Conservation (phyloP, 352 stramenopile species). For the Phytopythium cucurbitacearum region DNA sequence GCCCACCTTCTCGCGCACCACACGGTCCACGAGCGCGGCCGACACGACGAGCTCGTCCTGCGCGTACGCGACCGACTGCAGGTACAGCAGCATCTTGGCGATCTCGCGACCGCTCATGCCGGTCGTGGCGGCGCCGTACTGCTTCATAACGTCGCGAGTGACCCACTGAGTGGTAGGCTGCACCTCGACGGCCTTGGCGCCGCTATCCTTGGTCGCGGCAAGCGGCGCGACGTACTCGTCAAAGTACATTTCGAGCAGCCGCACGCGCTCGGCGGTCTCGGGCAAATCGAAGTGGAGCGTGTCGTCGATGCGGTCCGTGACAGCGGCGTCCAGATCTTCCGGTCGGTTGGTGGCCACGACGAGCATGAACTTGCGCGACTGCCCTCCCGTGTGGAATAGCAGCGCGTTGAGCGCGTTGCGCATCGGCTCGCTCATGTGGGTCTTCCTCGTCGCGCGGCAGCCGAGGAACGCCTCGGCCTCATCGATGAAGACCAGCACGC, state of each 20-base stretch:
- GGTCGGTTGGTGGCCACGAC: conserved; percentile 85
- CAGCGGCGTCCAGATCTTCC: conserved; percentile 68
- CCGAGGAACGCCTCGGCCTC: conserved; percentile 83
- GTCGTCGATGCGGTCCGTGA: conserved; percentile 83
- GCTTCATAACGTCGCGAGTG: conserved; percentile 22
- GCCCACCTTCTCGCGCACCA: conserved; percentile 67
- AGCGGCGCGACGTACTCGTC: conserved; percentile 47
- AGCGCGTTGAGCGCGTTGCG: conserved; percentile 80
- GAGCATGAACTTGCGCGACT: conserved; percentile 73
- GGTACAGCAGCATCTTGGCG: conserved; percentile 83
- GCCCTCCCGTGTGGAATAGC: conserved; percentile 73
- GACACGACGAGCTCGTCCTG: conserved; percentile 58
- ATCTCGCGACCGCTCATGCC: conserved; percentile 86
- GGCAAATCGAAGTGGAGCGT: conserved; percentile 78
- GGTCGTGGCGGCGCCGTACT: conserved; percentile 53
- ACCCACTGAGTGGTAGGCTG: not conserved
- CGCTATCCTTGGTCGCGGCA: not conserved
- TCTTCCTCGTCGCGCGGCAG: conserved; percentile 69
- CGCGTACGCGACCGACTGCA: conserved; percentile 80
- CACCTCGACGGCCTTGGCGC: not conserved
- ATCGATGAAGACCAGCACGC: conserved; percentile 87
- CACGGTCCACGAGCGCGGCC: conserved; percentile 44
- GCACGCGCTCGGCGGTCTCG: conserved; percentile 48
- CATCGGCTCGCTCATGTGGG: conserved; percentile 82
- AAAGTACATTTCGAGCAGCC: conserved; percentile 72